Conservation (phyloP, 1,284 basidiomycete species). For the Ceratobasidium sp. region DNA sequence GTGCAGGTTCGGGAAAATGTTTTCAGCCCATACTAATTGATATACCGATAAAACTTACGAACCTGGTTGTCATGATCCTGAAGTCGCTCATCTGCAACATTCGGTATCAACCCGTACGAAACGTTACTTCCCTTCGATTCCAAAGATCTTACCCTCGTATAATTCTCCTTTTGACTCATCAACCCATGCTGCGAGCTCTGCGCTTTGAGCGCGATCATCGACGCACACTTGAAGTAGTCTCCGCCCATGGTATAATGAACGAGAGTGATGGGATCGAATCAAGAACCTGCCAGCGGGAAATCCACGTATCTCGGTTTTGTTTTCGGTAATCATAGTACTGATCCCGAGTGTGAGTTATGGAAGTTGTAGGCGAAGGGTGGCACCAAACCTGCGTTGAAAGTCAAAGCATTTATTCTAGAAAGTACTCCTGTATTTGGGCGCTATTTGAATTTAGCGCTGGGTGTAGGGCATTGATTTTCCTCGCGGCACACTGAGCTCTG, state of each 20-base stretch:
- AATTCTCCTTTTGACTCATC: conserved; percentile 25
- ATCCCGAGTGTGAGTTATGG: too few species aligned
- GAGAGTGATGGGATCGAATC: conserved; percentile 13
- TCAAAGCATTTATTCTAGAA: not conserved
- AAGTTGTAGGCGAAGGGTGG: not conserved
- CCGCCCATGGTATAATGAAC: not conserved
- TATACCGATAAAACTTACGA: not conserved
- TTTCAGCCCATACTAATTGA: not conserved
- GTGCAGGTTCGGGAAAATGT: not conserved
- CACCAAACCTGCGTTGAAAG: not conserved
- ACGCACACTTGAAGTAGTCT: not conserved
- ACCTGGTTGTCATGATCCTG: conserved; percentile 23
- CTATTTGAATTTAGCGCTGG: not conserved
- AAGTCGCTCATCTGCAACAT: not conserved
- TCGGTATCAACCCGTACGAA: not conserved
- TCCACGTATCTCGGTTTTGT: not conserved
- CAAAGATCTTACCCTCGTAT: not conserved
- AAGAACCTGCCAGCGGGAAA: conserved; percentile 33
- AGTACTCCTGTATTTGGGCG: not conserved
- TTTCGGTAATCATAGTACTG: not conserved
- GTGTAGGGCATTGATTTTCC: not conserved
- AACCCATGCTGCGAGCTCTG: conserved; percentile 11
- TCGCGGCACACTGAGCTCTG: not conserved
- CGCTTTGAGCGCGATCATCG: not conserved
- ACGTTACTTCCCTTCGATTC: not conserved